Evolutionary conservation across 1,284 basidiomycete species (phyloP).

Genomic region (Puccinia triticina): DNA sequence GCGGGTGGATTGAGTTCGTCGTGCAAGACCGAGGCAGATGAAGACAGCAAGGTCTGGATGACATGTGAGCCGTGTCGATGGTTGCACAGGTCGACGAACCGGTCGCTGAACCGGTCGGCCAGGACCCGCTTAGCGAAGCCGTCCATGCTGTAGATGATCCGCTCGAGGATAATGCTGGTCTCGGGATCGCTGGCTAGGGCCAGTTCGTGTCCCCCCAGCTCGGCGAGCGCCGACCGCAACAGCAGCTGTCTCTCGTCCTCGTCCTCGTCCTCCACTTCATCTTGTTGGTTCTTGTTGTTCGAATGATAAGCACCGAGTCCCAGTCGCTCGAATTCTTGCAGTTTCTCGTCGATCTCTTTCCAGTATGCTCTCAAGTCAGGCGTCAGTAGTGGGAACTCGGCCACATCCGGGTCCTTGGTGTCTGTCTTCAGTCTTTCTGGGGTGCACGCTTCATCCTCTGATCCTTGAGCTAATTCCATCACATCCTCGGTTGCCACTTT

Average conservation of each 20-base stretch:
- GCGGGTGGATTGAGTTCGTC: constrained; percentile 68
- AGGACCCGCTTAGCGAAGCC: constrained; percentile 87
- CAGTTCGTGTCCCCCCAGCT: constrained; percentile 82
- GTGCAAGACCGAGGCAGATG: constrained; percentile 73
- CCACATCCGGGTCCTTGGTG: constrained; percentile 68
- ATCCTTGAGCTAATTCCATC: constrained; percentile 22
- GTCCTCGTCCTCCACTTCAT: constrained; percentile 53
- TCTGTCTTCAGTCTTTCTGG: constrained; percentile 46
- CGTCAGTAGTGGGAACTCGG: constrained; percentile 78
- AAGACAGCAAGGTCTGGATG: constrained; percentile 78
- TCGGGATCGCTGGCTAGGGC: constrained; percentile 88
- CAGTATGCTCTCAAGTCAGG: constrained; percentile 88
- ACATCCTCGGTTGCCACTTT: constrained; percentile 21
- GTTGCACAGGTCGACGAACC: constrained; percentile 70
- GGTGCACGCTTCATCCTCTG: background rate
- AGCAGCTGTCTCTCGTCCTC: constrained; percentile 66
- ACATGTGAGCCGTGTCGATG: constrained; percentile 92
- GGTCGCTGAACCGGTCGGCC: constrained; percentile 73
- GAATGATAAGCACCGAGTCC: constrained; percentile 42
- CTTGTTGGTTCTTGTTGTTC: background rate
- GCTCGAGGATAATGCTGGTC: constrained; percentile 81
- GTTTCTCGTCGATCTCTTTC: constrained; percentile 78
- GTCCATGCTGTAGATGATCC: constrained; percentile 86
- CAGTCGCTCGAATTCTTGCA: constrained; percentile 77
- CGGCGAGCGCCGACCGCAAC: constrained; percentile 77